These are phyloP conservation scores for Ophiocordyceps camponoti-leonardi DNA, from an alignment of 2,329 filamentous ascomycete genomes.

Conservation along the genomic window DNA sequence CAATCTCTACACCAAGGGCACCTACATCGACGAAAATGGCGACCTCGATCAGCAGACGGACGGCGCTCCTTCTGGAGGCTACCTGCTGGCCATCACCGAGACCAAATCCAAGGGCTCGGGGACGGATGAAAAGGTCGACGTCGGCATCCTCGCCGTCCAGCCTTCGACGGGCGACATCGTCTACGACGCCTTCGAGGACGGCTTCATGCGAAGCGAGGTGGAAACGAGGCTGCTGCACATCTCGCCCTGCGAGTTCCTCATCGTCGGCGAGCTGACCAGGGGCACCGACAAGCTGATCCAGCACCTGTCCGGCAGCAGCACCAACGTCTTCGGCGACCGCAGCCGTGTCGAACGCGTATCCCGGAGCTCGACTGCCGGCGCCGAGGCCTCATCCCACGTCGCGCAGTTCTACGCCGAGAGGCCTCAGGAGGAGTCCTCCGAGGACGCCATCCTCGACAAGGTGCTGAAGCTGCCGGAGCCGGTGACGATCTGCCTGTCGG, in stretches of 20 bases:
- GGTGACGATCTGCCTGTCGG: conserved; percentile 81
- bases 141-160: conserved; percentile 86
- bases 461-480: conserved; percentile 71
- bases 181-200: conserved; percentile 90
- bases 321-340: conserved; percentile 82
- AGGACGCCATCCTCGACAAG: conserved; percentile 60
- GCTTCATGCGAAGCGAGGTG: conserved; percentile 92
- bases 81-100: conserved; percentile 85
- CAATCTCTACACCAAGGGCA: conserved; percentile 94
- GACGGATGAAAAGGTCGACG: conserved; percentile 82
- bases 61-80: conserved; percentile 50
- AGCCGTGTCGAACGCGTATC: conserved; percentile 68
- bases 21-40: conserved; percentile 87
- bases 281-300: conserved; percentile 84
- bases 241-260: conserved; percentile 83
- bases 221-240: conserved; percentile 93
- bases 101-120: conserved; percentile 60
- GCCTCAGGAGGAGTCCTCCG: conserved; percentile 44
- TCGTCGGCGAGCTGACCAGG: conserved; percentile 79
- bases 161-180: conserved; percentile 91
- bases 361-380: conserved; percentile 64
- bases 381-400: conserved; percentile 75
- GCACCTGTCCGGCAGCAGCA: conserved; percentile 76
- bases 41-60: conserved; percentile 42
- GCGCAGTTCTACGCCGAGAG: conserved; percentile 85